phyloP scores from a whole-genome alignment of 116 monocot genomes.

The Cymodocea nodosa region DNA sequence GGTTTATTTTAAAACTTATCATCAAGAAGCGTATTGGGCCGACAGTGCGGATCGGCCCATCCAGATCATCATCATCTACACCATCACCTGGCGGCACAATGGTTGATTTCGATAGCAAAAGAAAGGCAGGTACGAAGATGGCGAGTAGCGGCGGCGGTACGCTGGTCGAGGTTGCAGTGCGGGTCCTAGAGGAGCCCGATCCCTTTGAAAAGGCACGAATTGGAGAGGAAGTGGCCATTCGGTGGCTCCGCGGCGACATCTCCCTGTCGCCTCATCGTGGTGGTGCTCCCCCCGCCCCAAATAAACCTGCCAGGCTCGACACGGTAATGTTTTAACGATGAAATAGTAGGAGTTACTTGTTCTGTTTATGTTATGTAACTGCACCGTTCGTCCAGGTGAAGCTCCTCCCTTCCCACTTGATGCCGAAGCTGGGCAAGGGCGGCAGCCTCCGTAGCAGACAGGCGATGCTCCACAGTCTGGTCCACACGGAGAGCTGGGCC shows the following conservation, averaged over 20 bases:
- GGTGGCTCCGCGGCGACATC: constrained; percentile 50
- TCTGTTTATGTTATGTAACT: neutral
- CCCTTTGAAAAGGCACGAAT: constrained; percentile 63
- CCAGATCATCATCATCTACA: no score
- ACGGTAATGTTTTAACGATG: constrained; percentile 4
- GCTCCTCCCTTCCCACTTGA: constrained; percentile 39
- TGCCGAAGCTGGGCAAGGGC: constrained; percentile 77
- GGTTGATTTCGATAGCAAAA: no score
- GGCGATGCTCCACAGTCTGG: constrained; percentile 81
- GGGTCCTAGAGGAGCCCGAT: constrained; percentile 43
- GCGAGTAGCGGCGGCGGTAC: constrained; percentile 9
- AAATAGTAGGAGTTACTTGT: no score
- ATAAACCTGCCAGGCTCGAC: constrained; percentile 48
- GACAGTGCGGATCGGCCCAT: no score
- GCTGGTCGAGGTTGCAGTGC: constrained; percentile 53
- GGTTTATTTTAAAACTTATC: no score
- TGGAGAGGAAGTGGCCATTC: constrained; percentile 34
- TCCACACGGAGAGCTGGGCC: constrained; percentile 93
- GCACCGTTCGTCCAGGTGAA: constrained; percentile 20
- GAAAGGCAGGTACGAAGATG: neutral
- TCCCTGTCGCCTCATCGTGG: constrained; percentile 14
- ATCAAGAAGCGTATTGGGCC: no score
- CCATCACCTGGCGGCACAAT: no score
- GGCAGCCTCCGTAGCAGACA: constrained; percentile 71
- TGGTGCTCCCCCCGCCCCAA: constrained; percentile 11